Base-by-base conservation (phyloP, 306 rosid species). In the Styphnolobium japonicum region DNA sequence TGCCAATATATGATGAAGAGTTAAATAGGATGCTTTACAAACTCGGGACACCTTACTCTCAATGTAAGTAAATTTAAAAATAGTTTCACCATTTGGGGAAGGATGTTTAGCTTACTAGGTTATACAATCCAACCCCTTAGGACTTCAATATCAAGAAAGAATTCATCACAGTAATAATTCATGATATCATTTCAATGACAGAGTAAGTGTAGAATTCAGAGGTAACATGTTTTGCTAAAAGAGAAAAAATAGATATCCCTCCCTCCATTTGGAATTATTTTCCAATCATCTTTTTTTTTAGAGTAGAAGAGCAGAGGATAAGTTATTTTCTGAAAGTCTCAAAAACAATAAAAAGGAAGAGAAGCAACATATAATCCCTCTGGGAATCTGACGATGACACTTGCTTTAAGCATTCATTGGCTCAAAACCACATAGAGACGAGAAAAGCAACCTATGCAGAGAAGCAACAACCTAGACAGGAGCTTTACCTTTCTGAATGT, bases 1-100 rank as follows among this genome's bases (percentile, higher is more conserved):
- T 92, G 97, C 82, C 84, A 85, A 76, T 70, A 73, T 23, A 62
- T 49, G 71, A 84, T 68, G 40, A 82, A 69, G 67, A 60, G 56
- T 80, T 78, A 42, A 71, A 74, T 61, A 63, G 45, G 82, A 73
- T 70, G 61, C 72, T 61, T 36, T 4, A 66, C 46, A 71, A 65
- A 49, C 49, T 65, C 48, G 71, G 31, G 45, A 36, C 61, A 75
- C 36, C 80, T 52, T 80, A 36, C 56, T 67, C 18, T 57, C 27
- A 79, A 53, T 21, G 40, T n/a, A 77, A 21, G 34, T 52, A 82
- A 67, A 73, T 18, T 15, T 51, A 75, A 18, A 60, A 67, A 31
- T 12, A 15, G 61, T 39, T 76, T 67, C 45, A 65, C 53, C 48
- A 48, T 55, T 42, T 52, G 67, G 57, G 67, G 56, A 67, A 69